Base-by-base conservation (phyloP, 116 monocot genomes). In the Iris pallida region DNA sequence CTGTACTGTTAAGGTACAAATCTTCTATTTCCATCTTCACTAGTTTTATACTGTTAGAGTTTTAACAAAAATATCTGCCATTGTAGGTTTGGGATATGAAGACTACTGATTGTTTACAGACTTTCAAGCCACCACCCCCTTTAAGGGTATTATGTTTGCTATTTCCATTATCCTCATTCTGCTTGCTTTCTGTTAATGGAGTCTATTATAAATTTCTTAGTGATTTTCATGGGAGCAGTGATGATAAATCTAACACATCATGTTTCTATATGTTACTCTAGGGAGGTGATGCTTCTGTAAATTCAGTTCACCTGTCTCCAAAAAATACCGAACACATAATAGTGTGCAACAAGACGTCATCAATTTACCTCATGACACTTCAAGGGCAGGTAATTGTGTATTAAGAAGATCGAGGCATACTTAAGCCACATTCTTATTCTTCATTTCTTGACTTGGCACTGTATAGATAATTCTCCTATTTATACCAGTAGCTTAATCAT, bases 231-330 rank as follows among this genome's bases (percentile, higher is more conserved):
- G 13, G 4, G 4, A 40, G 40, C 4, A 16, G 11, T 30, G 40
- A 13, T 43, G 13, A n/a, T 43, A 44, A 44, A 9, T 44, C 42
- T 43, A 15, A 61, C 8, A 14, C 44, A n/a, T 7, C 7, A 14
- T 5, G 4, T 61, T 65, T 66, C 10, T 57, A 47, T 68, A 61
- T 64, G 19, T 53, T 44, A 55, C 60, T 65, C 59, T 59, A 98
- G 97, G 97, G 97, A 62, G 97, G 90, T 68, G 97, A 98, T 93
- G 97, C 97, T 62, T 86, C 93, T 16, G 83, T 98, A 47, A 98
- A 98, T 53, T 93, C 88, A 64, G 82, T 98, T 54, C 93, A 93
- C 71, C 67, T 98, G 49, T 90, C 75, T 53, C 97, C 90, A 12
- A 93, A 98, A 74, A 92, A 90, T 80, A 58, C 85, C 40, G 97